These are phyloP conservation scores for Aspergillus calidoustus DNA, from an alignment of 2,329 filamentous ascomycete genomes.

Conservation along the genomic window DNA sequence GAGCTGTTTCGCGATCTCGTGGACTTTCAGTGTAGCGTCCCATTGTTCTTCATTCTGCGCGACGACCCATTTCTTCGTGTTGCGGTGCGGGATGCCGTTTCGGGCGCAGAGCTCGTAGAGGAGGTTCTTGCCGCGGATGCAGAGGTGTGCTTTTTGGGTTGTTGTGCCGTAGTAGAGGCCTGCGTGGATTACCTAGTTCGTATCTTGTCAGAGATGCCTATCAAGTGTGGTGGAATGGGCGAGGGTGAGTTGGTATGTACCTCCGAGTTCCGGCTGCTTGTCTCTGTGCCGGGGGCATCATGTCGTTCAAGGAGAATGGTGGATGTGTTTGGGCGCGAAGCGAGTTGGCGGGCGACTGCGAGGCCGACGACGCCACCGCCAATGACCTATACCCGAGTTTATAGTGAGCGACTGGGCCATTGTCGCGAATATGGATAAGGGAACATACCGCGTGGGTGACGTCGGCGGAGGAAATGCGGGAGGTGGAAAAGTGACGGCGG, in stretches of 20 bases:
- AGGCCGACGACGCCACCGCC: slow-evolving; percentile 78
- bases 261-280: slow-evolving; percentile 88
- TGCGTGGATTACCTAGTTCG: slow-evolving; percentile 82
- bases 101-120: slow-evolving; percentile 77
- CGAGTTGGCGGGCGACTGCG: slow-evolving; percentile 74
- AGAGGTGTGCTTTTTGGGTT: slow-evolving; percentile 82
- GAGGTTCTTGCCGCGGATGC: slow-evolving; percentile 74
- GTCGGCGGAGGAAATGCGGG: slow-evolving; percentile 52
- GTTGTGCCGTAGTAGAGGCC: slow-evolving; percentile 83
- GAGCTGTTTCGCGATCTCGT: slow-evolving; percentile 58
- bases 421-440: not conserved
- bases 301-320: slow-evolving; percentile 85
- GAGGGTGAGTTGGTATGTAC: slow-evolving; percentile 39
- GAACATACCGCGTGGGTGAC: slow-evolving; percentile 63
- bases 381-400: slow-evolving; percentile 55
- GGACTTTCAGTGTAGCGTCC: slow-evolving; percentile 58
- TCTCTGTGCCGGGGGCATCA: slow-evolving; percentile 76
- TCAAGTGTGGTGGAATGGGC: too few relatives aligned
- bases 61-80: slow-evolving; percentile 92
- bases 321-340: slow-evolving; percentile 61
- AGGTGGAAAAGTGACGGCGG: slow-evolving; percentile 49
- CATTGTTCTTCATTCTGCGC: slow-evolving; percentile 77
- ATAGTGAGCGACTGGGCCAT: not conserved
- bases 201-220: not conserved
- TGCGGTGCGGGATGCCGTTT: slow-evolving; percentile 70